Evolutionary conservation across 768 basidiomycete species (phyloP), one percentile per base, ranked within the genome.

Genomic region (Lactarius psammicola): DNA sequence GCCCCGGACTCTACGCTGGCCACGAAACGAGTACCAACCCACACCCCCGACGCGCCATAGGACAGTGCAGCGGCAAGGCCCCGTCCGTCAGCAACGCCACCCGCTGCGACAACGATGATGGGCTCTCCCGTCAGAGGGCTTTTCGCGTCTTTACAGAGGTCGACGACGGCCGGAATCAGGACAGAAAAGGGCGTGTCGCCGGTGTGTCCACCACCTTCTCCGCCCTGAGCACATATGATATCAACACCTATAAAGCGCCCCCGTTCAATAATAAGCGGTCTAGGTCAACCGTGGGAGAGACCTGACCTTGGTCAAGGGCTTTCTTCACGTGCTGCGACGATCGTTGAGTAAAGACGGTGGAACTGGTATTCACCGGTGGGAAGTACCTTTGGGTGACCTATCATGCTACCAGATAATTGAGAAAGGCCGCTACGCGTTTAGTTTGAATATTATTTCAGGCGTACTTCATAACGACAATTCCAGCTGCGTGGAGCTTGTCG

Each of bases 151-250:
- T 83, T 85, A 76, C 88, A 91, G n/a, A 88, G 72, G 74, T 94
- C 94, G 55, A 94, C 90, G 59, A 87, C 85, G 0, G 88, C 85
- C 10, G 92, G 93, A 59, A 94, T 89, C 34, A 95, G 83, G 68
- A 94, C 83, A 13, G 89, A 90, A 74, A 90, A 90, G 1, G 90
- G 82, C 13, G 83, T 90, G 61, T 92, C 88, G 46, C 94, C 91
- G 0, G 93, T 94, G 77, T 94, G 93, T 15, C 92, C 93, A 31
- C 93, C 92, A 23, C 92, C 93, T 76, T 94, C 92, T 20, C 90
- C 91, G 38, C 89, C 90, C 74, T 92, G 92, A 1, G 90, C 92
- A 72, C 93, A 92, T 56, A 95, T 93, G 66, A 95, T 85, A 70
- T 95, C 93, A 18, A 94, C 91, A n/a, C 92, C 91, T 82, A 31